Base-by-base conservation (phyloP, 441 rosid species). In the Capsella rubella region DNA sequence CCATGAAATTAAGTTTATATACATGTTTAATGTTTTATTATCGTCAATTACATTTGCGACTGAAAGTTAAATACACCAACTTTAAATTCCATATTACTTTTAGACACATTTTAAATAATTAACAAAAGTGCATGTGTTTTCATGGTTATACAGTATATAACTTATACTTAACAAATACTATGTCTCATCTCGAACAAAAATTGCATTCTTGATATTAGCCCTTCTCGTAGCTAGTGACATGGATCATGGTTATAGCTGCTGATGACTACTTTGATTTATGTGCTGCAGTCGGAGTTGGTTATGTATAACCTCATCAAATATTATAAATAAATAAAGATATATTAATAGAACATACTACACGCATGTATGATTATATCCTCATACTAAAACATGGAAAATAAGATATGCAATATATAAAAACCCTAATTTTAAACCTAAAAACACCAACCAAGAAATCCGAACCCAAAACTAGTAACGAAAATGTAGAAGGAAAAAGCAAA, bases 371-470 rank as follows among this genome's bases (percentile, higher is more conserved):
- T 57, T 16, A 39, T 32, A 56, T 50, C 70, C 14, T 40, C 68
- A 77, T 71, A 58, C 72, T 58, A 8, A 27, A 64, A 16, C 34
- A 39, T 43, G 12, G 11, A 49, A 76, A 42, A 4, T 3, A 9
- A 46, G 35, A 45, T 9, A 21, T 59, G 40, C 21, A 57, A 56
- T 11, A 56, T 11, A 29, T 16, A 25, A 34, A 63, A 71, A 43
- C 76, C 69, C 77, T 71, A 66, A 66, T 12, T 58, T 65, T 12
- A 52, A 71, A 43, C 56, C 52, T 12, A 10, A 56, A 42, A 75
- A 18, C 37, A 71, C 51, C 78, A 64, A 43, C 72, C 60, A 77
- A 25, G 57, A 77, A 43, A 62, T 62, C 70, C 79, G n/a, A 21
- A 7, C 35, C 59, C 46, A 32, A 65, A 77, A 53, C 64, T 52